phyloP scores from a whole-genome alignment of 75 land plant species.

The Pseudotsuga menziesii region DNA sequence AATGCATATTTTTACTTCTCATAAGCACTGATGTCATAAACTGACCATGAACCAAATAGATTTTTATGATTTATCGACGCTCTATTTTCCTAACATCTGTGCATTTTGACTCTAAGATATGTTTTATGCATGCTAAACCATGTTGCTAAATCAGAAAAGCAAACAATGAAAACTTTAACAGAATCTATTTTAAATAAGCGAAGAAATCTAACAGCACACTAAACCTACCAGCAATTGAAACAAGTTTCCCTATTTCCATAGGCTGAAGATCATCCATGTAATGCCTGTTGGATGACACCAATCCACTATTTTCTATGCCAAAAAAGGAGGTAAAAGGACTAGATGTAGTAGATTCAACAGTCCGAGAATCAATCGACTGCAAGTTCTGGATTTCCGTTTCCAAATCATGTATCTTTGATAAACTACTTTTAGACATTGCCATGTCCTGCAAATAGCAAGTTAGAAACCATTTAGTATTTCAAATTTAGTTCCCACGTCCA shows the following conservation, averaged over 20 bases:
- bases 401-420: constrained; percentile 34
- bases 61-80: not conserved
- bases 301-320: constrained; percentile 10
- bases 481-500: not conserved
- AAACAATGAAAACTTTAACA: too few species aligned
- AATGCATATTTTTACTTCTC: not conserved
- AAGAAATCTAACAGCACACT: not conserved
- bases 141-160: not conserved
- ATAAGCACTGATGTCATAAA: not conserved
- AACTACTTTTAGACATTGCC: constrained; percentile 21
- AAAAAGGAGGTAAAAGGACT: not conserved
- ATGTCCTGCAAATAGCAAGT: constrained; percentile 19
- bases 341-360: constrained; percentile 9
- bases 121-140: not conserved
- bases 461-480: not conserved
- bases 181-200: not conserved
- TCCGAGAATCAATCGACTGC: constrained; percentile 9
- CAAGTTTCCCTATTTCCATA: constrained; percentile 6
- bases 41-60: not conserved
- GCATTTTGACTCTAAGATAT: not conserved
- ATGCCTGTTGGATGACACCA: constrained; percentile 4
- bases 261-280: constrained; percentile 8
- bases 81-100: not conserved
- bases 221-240: not conserved
- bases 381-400: constrained; percentile 29